phyloP scores from a whole-genome alignment of 2,329 filamentous ascomycete species.

The Calonectria pseudoturangicola region DNA sequence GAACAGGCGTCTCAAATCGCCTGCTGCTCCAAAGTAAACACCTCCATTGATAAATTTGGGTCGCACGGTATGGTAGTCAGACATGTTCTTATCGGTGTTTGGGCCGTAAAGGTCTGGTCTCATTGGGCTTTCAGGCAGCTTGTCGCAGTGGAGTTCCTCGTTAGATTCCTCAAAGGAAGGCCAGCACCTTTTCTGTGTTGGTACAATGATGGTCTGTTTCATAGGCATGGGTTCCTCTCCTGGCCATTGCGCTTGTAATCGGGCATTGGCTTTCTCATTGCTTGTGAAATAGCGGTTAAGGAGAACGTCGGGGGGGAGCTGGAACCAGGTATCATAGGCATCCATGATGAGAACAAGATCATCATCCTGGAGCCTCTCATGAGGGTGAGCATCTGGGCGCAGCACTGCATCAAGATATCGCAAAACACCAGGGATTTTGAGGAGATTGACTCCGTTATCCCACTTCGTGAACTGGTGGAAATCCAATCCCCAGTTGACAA shows the following conservation, averaged over 20 bases:
- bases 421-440: slow-evolving; percentile 2
- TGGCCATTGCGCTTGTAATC: slow-evolving; percentile 8
- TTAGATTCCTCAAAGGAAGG: slow-evolving; percentile 31
- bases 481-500: slow-evolving; percentile 26
- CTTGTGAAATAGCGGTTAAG: slow-evolving; percentile 5
- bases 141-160: slow-evolving; percentile 42
- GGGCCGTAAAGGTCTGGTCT: slow-evolving; percentile 47
- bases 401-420: slow-evolving; percentile 15
- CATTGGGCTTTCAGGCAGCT: slow-evolving; percentile 44
- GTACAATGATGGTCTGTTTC: slow-evolving; percentile 47
- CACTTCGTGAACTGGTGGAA: not conserved
- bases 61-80: slow-evolving; percentile 33
- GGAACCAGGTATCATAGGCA: slow-evolving; percentile 29
- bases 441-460: not conserved
- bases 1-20: slow-evolving; percentile 50
- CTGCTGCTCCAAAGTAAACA: slow-evolving; percentile 50
- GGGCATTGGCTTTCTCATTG: slow-evolving; percentile 17
- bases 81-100: slow-evolving; percentile 39
- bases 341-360: slow-evolving; percentile 24
- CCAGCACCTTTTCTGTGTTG: slow-evolving; percentile 47
- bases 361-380: slow-evolving; percentile 16
- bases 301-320: slow-evolving; percentile 24
- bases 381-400: not conserved
- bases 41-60: slow-evolving; percentile 56
- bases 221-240: slow-evolving; percentile 33